Evolutionary conservation across 805 yeast species (phyloP).

Genomic region (Ascoidea asiatica): DNA sequence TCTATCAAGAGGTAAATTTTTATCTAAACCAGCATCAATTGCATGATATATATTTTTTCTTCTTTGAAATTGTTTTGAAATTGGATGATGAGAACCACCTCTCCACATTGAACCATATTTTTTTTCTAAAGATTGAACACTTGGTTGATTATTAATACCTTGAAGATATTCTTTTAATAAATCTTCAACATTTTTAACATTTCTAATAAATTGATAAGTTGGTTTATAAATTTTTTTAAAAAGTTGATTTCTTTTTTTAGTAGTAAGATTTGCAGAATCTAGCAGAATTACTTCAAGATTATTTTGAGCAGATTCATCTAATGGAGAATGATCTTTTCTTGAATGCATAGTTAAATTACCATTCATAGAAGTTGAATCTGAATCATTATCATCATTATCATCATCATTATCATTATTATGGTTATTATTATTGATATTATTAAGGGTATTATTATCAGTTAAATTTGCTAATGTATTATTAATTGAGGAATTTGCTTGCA

Average conservation of each 20-base stretch:
- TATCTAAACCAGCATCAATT: conserved; percentile 32
- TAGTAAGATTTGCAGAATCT: not conserved
- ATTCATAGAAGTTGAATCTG: too few species aligned
- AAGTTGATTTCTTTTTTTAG: not conserved
- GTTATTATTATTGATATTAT: not conserved
- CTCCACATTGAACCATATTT: conserved; percentile 26
- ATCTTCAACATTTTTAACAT: not conserved
- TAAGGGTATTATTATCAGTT: not conserved
- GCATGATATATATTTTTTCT: conserved; percentile 42
- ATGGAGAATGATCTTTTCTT: not conserved
- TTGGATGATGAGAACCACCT: conserved; percentile 30
- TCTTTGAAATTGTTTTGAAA: conserved; percentile 37
- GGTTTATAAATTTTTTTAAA: not conserved
- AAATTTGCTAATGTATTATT: too few species aligned
- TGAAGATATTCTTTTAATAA: not conserved
- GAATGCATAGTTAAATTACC: not conserved
- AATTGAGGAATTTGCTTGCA: not conserved
- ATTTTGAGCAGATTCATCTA: not conserved
- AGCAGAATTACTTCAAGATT: not conserved
- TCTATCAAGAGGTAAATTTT: conserved; percentile 28
- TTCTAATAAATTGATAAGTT: not conserved
- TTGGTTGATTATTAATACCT: not conserved
- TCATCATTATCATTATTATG: not conserved
- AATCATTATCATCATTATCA: not conserved
- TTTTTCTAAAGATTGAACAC: not conserved